Percentiles rank a stretch among this genome's conserved stretches.
Evolutionary conservation across 2,329 filamentous ascomycete species (phyloP).

Genomic region (Cladosporium sp.): DNA sequence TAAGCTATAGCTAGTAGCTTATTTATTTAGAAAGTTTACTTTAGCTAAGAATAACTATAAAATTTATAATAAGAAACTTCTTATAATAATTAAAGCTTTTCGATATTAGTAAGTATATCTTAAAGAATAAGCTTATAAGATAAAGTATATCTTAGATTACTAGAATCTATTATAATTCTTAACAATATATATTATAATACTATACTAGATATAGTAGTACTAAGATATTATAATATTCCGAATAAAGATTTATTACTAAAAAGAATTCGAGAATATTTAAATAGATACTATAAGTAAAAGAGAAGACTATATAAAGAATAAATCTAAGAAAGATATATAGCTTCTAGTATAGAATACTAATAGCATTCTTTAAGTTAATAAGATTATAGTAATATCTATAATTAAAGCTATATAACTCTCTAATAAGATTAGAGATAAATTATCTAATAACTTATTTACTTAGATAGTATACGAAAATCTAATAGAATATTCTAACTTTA

Average conservation of each 20-base stretch:
- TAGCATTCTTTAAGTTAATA: slow-evolving; percentile 5
- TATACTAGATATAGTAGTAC: too few relatives aligned
- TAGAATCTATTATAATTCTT: background rate
- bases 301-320: too few relatives aligned
- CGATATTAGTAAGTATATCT: background rate
- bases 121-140: background rate
- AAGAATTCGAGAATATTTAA: too few relatives aligned
- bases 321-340: background rate
- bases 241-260: too few relatives aligned
- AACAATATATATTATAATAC: background rate
- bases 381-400: background rate
- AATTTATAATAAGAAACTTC: slow-evolving; percentile 17
- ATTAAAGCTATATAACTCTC: too few relatives aligned
- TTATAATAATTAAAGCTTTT: background rate
- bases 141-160: background rate
- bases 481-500: too few relatives aligned
- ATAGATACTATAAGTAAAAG: too few relatives aligned
- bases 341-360: slow-evolving; percentile 6
- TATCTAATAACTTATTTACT: too few relatives aligned
- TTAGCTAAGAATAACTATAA: slow-evolving; percentile 15
- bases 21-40: slow-evolving; percentile 16
- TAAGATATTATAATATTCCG: too few relatives aligned
- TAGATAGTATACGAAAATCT: background rate
- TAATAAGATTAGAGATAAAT: background rate
- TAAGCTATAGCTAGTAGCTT: slow-evolving; percentile 14